A percentile compares a stretch with the other conserved stretches of the same genome.
Evolutionary conservation across 2,329 filamentous ascomycete species (phyloP).

Genomic region (Penicillium oxalicum): DNA sequence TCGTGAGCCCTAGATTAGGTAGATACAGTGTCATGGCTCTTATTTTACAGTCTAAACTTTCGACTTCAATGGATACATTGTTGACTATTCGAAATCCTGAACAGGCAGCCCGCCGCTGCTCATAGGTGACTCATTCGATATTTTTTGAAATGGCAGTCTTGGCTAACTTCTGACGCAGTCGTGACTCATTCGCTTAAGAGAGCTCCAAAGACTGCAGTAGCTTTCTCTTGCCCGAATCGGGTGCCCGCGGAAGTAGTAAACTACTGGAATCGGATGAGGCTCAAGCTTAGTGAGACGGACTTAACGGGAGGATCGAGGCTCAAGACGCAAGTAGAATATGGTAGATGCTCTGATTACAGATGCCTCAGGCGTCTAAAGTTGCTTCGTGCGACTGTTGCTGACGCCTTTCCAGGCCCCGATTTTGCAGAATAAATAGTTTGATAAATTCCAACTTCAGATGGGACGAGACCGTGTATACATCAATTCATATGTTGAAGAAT

Average conservation of each 20-base stretch:
- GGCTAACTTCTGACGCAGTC: neutral
- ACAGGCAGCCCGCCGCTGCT: too few relatives aligned
- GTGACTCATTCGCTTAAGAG: slow-evolving; percentile 5
- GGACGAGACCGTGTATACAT: too few relatives aligned
- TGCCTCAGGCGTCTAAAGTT: slow-evolving; percentile 1
- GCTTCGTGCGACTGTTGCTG: neutral
- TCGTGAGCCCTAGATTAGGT: too few relatives aligned
- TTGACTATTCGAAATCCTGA: too few relatives aligned
- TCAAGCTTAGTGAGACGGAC: neutral
- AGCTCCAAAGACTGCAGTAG: neutral
- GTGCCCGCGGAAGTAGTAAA: neutral
- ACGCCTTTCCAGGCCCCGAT: neutral
- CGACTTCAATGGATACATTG: too few relatives aligned
- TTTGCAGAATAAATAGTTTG: neutral
- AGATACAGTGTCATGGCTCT: too few relatives aligned
- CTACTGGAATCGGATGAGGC: neutral
- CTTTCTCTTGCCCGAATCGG: slow-evolving; percentile 1
- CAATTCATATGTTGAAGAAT: too few relatives aligned
- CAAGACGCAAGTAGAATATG: neutral
- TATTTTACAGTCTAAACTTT: too few relatives aligned
- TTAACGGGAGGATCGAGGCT: neutral
- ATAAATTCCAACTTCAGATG: neutral
- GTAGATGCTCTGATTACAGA: neutral
- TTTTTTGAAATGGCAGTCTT: too few relatives aligned
- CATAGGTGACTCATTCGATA: too few relatives aligned